Evolutionary conservation across 139 green algal genomes (phyloP), one percentile per base, ranked within the genome.

Genomic region (Tetraselmis striata): DNA sequence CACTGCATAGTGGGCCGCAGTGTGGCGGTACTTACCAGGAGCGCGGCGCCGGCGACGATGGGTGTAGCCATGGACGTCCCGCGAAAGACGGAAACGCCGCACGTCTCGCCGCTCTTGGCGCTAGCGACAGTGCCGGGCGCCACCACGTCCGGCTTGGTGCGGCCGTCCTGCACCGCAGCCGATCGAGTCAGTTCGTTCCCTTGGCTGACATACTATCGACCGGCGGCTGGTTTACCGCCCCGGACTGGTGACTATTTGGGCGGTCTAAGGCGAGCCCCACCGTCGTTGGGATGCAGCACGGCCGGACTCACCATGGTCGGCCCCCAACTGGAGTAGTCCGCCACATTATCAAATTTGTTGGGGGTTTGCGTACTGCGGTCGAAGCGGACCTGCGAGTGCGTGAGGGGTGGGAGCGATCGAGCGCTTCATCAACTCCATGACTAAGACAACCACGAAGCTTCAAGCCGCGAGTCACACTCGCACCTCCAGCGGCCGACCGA

Each of bases 1-100:
- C n/a, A n/a, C n/a, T n/a, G n/a, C n/a, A n/a, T n/a, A n/a, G n/a
- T 67, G 45, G 45, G 45, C 11, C 45, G 45, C 5, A 67, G 18
- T 18, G 18, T 67, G 45, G 45, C 45, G n/a, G n/a, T n/a, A 67
- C 45, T 5, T 18, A 92, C 79, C 78, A 96, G 84, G 0, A 82
- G 79, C 1, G 87, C 92, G 23, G 85, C 79, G 28, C 90, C 93
- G 1, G 93, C 93, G 1, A 88, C 84, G 27, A 94, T 79, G 0
- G 93, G 93, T 1, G 95, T 97, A 0, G 96, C 93, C 96, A 99
- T 99, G 25, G 89, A 95, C 1, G 95, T 98, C 32, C 95, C 95
- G 5, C 45, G 45, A 67, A 67, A 67, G 45, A 67, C 45, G 18
- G 45, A 67, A 5, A 67, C 45, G 45, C 45, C 45, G 45, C 45